phyloP scores from a whole-genome alignment of 179 eudicot genomes.

The Nepenthes alata region DNA sequence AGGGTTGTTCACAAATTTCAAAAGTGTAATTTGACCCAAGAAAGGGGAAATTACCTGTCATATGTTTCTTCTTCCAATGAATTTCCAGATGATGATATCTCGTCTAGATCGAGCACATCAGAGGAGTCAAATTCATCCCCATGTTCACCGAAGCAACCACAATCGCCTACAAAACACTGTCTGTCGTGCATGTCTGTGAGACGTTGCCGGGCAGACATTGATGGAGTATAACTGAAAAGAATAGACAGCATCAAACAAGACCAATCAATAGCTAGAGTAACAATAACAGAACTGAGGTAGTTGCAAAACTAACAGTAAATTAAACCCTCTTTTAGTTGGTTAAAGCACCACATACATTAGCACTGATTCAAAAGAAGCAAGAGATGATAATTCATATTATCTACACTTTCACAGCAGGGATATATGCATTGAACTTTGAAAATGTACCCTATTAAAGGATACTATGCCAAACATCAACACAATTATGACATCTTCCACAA shows the following conservation, averaged over 20 bases:
- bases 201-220: constrained; percentile 47
- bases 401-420: too few relatives aligned
- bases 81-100: constrained; percentile 87
- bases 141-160: constrained; percentile 31
- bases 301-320: too few relatives aligned
- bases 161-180: constrained; percentile 31
- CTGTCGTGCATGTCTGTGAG: constrained; percentile 39
- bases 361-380: too few relatives aligned
- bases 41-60: constrained; percentile 36
- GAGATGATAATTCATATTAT: too few relatives aligned
- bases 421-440: too few relatives aligned
- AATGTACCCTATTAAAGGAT: too few relatives aligned
- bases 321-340: too few relatives aligned
- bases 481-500: too few relatives aligned
- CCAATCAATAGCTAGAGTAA: too few relatives aligned
- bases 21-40: not conserved
- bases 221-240: constrained; percentile 52
- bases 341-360: too few relatives aligned
- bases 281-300: too few relatives aligned
- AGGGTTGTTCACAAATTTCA: not conserved
- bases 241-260: constrained; percentile 5
- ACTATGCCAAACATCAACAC: too few relatives aligned
- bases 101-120: constrained; percentile 76
- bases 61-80: constrained; percentile 81
- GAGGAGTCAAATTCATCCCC: constrained; percentile 55